Conservation (phyloP, 83 land plant genomes). For the Isoetes engelmannii region DNA sequence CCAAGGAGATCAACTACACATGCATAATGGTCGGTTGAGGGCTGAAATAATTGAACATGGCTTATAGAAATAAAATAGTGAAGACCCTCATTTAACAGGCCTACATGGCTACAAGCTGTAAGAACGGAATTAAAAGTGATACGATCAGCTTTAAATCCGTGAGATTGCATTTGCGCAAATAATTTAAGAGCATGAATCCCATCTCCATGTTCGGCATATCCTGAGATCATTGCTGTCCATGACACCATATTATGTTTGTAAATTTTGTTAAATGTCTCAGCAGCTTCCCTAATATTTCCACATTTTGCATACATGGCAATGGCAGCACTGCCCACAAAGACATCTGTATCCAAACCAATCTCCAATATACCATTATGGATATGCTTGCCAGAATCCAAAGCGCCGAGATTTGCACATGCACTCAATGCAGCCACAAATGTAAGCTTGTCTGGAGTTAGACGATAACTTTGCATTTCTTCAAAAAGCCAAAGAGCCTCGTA, state of each 20-base stretch:
- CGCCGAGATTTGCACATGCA: neutral
- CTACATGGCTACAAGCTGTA: neutral
- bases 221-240: neutral
- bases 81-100: neutral
- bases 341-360: neutral
- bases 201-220: neutral
- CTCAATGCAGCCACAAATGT: neutral
- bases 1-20: constrained; percentile 1
- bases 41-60: neutral
- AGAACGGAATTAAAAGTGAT: neutral
- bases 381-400: neutral
- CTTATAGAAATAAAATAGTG: neutral
- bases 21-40: neutral
- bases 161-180: neutral
- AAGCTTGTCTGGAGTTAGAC: neutral
- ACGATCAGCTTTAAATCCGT: neutral
- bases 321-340: neutral
- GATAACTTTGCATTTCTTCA: neutral
- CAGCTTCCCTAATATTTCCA: neutral
- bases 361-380: neutral
- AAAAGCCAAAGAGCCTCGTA: neutral
- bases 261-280: neutral
- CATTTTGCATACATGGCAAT: neutral
- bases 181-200: neutral
- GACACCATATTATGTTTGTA: neutral